Base-by-base conservation (phyloP, 2,329 filamentous ascomycete genomes). In the Fusarium denticulatum region DNA sequence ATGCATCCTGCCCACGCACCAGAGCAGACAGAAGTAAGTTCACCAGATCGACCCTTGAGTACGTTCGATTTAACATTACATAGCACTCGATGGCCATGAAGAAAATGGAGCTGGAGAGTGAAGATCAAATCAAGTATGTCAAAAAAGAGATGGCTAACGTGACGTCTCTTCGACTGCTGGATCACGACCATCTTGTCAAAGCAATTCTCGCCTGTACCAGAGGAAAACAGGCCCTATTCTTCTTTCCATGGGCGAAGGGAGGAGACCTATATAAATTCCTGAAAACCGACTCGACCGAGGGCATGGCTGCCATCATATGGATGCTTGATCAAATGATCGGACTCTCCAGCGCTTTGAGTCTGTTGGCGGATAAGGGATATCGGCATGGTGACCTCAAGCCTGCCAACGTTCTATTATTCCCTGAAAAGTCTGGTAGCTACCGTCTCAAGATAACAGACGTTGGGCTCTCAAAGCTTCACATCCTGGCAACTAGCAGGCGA, bases 241-340 rank as follows among this genome's bases (percentile, higher is more conserved):
- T 56, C 28, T 56, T 56, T 4, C 37, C 53, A 1, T 56, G 53
- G 53, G 53, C 53, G 1, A 20, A 32, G 1, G 53, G 26, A 1
- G 37, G 53, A 30, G 53, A 56, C 6, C 13, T 56, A 4, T 30
- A 45, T 12, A 43, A 8, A 7, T 30, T 56, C 36, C 16, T 42
- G 22, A 56, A 42, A 30, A 32, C 3, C 6, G 9, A 18, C 9
- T 43, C 26, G 3, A 24, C 7, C 3, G 14, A 43, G 13, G 26
- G n/a, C 3, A 15, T 28, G 22, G 7, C 20, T 43, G 22, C 14
- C 18, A 30, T 56, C 22, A 30, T 20, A 20, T 56, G 53, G 53
- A 56, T 56, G 53, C 53, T 56, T 5, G 28, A 43, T 16, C 36
- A 56, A 20, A 56, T 56, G 53, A 9, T 45, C 2, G 53, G 53